Conservation (phyloP, 148 eudicot genomes). For the Chenopodium formosanum region DNA sequence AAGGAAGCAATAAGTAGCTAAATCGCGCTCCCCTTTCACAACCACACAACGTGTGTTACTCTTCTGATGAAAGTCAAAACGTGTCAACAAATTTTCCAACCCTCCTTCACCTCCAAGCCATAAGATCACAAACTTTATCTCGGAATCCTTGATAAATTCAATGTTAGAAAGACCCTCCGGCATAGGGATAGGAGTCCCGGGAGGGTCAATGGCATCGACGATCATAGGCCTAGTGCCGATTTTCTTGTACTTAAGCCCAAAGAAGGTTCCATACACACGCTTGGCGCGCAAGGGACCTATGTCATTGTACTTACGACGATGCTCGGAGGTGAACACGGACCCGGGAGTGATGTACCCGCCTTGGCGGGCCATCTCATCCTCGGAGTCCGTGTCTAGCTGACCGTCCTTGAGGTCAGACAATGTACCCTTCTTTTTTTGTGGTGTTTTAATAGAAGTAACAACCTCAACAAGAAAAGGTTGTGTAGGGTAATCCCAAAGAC, state of each 20-base stretch:
- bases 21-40: constrained; percentile 4
- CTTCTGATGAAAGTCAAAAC: background rate
- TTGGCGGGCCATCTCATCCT: background rate
- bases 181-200: constrained; percentile 1
- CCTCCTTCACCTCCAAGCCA: constrained; percentile 9
- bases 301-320: background rate
- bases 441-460: background rate
- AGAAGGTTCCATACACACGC: background rate
- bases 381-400: constrained; percentile 5
- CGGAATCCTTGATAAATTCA: background rate
- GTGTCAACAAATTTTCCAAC: background rate
- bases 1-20: constrained; percentile 9
- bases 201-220: constrained; percentile 1
- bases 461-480: constrained; percentile 4
- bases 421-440: background rate
- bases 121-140: background rate
- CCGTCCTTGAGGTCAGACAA: background rate
- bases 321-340: background rate
- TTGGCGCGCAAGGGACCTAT: constrained; percentile 5
- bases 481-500: constrained; percentile 9
- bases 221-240: background rate
- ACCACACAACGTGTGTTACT: constrained; percentile 4
- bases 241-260: background rate
- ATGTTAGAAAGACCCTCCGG: background rate
- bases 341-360: background rate